A percentile compares a stretch with the other conserved stretches of the same genome.
Evolutionary conservation across 306 rosid species (phyloP).

Genomic region (Vicia sativa): DNA sequence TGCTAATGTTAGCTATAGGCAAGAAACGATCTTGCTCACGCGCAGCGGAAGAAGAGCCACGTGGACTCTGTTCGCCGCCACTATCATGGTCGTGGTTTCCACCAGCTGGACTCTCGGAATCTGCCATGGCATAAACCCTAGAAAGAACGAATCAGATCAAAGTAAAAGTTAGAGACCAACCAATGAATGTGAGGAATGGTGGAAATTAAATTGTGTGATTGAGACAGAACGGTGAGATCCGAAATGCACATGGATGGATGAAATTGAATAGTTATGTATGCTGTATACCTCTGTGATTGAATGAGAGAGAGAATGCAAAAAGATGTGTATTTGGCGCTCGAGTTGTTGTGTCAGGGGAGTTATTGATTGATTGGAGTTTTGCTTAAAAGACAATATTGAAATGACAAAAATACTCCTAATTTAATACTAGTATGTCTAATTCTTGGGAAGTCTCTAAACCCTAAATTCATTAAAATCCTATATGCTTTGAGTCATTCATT

Average conservation of each 20-base stretch:
- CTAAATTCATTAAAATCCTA: too few relatives aligned
- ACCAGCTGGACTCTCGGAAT: slow-evolving; percentile 64
- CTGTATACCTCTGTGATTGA: slow-evolving; percentile 1
- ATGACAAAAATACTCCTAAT: too few relatives aligned
- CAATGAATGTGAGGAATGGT: not conserved
- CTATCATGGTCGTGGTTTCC: slow-evolving; percentile 83
- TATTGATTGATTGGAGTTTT: not conserved
- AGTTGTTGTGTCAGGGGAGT: not conserved
- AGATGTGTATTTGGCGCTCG: slow-evolving; percentile 20
- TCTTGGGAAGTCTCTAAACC: too few relatives aligned
- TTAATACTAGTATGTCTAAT: too few relatives aligned
- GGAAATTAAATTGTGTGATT: slow-evolving; percentile 13
- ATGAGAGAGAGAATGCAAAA: not conserved
- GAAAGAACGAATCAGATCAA: slow-evolving; percentile 4
- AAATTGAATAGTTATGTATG: slow-evolving; percentile 9
- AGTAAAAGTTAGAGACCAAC: not conserved
- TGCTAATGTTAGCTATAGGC: slow-evolving; percentile 90
- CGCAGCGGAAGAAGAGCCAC: slow-evolving; percentile 40
- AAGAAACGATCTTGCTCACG: slow-evolving; percentile 82
- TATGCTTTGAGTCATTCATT: too few relatives aligned
- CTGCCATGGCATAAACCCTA: slow-evolving; percentile 62
- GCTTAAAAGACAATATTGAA: not conserved
- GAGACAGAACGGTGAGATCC: slow-evolving; percentile 12
- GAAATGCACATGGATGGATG: slow-evolving; percentile 28
- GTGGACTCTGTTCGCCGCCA: slow-evolving; percentile 87